These are phyloP conservation scores for Aspergillus haitiensis DNA, from an alignment of 495 filamentous ascomycete species.

Conservation along the genomic window DNA sequence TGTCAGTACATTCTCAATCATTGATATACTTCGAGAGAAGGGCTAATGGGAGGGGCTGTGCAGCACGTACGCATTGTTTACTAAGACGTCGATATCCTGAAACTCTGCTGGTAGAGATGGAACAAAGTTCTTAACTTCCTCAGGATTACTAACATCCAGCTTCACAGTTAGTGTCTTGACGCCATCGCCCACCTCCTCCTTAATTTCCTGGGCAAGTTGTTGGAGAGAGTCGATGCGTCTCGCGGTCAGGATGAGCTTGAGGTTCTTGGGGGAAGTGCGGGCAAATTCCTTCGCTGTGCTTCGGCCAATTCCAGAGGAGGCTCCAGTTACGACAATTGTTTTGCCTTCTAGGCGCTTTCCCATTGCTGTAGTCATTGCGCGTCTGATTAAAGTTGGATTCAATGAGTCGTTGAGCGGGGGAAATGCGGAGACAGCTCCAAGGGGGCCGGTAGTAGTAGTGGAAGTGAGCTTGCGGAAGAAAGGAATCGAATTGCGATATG, in stretches of 20 bases:
- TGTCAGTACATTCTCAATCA: slow-evolving; percentile 13
- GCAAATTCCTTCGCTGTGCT: slow-evolving; percentile 91
- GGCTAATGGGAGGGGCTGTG: no score
- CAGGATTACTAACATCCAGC: slow-evolving; percentile 82
- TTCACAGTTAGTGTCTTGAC: slow-evolving; percentile 79
- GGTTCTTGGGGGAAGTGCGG: slow-evolving; percentile 72
- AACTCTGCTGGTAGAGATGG: slow-evolving; percentile 75
- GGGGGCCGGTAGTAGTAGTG: slow-evolving; percentile 14
- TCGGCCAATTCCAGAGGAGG: slow-evolving; percentile 88
- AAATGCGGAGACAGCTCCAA: slow-evolving; percentile 21
- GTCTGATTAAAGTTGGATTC: slow-evolving; percentile 31
- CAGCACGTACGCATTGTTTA: slow-evolving; percentile 89
- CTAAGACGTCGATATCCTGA: slow-evolving; percentile 81
- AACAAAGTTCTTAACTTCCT: slow-evolving; percentile 75
- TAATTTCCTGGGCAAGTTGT: slow-evolving; percentile 75
- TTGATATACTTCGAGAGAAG: no score
- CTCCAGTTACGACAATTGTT: slow-evolving; percentile 89
- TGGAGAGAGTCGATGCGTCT: slow-evolving; percentile 76
- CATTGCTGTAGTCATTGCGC: slow-evolving; percentile 75
- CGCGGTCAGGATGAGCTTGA: slow-evolving; percentile 86
- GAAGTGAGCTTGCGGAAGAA: slow-evolving; percentile 26
- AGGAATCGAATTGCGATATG: slow-evolving; percentile 32
- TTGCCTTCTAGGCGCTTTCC: slow-evolving; percentile 89
- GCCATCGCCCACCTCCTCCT: slow-evolving; percentile 73
- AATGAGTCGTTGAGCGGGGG: slow-evolving; percentile 25